Percentiles rank a stretch among this genome's conserved stretches.
phyloP scores from a whole-genome alignment of 169 alveolate species.

The Sarcocystis neurona region DNA sequence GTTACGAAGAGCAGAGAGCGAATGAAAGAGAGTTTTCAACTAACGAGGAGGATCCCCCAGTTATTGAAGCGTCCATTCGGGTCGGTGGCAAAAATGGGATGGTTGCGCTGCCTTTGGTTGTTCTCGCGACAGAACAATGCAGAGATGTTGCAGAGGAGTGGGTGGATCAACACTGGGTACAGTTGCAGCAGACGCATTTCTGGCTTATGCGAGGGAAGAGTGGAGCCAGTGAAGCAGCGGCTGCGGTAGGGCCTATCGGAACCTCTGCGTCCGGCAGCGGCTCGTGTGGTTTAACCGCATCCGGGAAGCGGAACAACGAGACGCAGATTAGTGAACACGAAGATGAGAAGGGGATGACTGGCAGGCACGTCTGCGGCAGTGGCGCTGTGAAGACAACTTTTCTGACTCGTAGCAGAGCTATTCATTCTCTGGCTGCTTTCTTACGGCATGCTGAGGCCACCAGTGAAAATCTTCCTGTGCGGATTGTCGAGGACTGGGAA shows the following conservation, averaged over 20 bases:
- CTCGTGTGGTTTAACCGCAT: no score
- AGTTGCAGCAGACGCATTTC: background rate
- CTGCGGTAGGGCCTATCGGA: no score
- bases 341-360: background rate
- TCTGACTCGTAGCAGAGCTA: background rate
- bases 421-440: background rate
- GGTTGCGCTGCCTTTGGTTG: background rate
- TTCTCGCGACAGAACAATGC: constrained; percentile 24
- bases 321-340: background rate
- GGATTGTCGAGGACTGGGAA: background rate
- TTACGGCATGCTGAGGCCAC: background rate
- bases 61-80: background rate
- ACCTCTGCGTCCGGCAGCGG: no score
- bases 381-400: background rate
- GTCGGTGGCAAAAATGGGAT: background rate
- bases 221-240: no score
- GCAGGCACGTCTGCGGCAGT: no score
- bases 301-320: background rate
- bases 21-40: background rate
- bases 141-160: background rate
- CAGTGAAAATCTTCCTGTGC: background rate
- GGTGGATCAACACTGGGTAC: background rate
- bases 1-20: background rate
- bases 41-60: background rate
- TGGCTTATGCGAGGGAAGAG: no score